Evolutionary conservation across 1,284 basidiomycete genomes (phyloP).

Genomic region (Ceratobasidium sp.): DNA sequence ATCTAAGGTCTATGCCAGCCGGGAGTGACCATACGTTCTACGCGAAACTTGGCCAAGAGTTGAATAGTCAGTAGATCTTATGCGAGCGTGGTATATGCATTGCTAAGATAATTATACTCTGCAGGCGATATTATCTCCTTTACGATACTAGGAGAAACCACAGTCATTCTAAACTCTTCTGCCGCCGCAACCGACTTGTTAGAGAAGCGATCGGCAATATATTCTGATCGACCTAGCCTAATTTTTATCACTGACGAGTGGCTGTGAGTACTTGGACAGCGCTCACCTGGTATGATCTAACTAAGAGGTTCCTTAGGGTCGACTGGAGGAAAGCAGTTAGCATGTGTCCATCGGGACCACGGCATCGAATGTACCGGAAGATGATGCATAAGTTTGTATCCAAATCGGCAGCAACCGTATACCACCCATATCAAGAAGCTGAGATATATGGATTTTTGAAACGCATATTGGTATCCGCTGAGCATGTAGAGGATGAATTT

Average conservation of each 20-base stretch:
- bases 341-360: constrained; percentile 39
- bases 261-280: constrained; percentile 2
- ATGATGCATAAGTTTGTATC: constrained; percentile 54
- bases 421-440: constrained; percentile 41
- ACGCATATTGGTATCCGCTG: constrained; percentile 21
- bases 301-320: neutral
- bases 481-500: constrained; percentile 32
- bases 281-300: neutral
- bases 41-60: constrained; percentile 1
- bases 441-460: constrained; percentile 38
- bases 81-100: neutral
- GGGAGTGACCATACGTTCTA: constrained; percentile 12
- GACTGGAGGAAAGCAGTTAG: constrained; percentile 23
- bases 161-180: constrained; percentile 57
- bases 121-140: constrained; percentile 59
- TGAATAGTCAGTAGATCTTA: constrained; percentile 1
- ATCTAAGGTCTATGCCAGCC: constrained; percentile 17
- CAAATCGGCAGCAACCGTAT: constrained; percentile 46
- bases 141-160: constrained; percentile 55
- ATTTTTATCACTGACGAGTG: constrained; percentile 40
- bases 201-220: constrained; percentile 54
- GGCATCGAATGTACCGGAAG: constrained; percentile 53
- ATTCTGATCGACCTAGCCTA: constrained; percentile 53
- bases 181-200: constrained; percentile 54
- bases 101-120: neutral